Conservation (phyloP, 441 rosid genomes). For the Raphanus hybrid region DNA sequence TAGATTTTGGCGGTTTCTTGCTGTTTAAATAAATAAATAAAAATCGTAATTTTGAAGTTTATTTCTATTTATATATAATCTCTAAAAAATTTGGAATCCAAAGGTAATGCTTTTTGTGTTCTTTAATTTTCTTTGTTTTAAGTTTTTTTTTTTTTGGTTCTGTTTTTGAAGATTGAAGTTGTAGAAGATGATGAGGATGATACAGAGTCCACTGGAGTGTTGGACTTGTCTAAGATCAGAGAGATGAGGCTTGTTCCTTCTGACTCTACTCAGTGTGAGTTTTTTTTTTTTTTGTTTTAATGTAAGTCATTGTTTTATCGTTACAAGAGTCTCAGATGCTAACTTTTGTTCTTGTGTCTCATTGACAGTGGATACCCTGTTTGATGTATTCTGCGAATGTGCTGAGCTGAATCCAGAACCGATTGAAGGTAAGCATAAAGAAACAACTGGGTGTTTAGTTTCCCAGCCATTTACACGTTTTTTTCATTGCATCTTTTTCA, state of each 20-base stretch:
- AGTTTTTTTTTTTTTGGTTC: neutral
- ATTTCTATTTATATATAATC: too few species aligned
- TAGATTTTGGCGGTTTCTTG: too few species aligned
- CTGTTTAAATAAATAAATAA: too few species aligned
- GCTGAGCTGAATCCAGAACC: conserved; percentile 97
- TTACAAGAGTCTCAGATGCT: neutral
- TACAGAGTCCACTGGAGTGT: conserved; percentile 52
- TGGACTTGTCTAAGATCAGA: conserved; percentile 66
- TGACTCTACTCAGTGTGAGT: conserved; percentile 71
- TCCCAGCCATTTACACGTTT: conserved; percentile 4
- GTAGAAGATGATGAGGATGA: conserved; percentile 64
- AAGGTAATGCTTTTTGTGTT: too few species aligned
- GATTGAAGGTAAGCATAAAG: conserved; percentile 54
- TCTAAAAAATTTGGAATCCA: too few species aligned
- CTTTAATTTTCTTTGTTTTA: too few species aligned
- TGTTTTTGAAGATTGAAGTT: conserved; percentile 68
- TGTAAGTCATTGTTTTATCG: conserved; percentile 2
- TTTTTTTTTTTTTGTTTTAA: neutral
- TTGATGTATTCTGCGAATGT: conserved; percentile 85
- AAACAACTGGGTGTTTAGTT: neutral
- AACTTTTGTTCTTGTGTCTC: conserved; percentile 13
- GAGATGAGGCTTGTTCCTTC: conserved; percentile 97
- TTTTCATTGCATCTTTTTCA: conserved; percentile 9
- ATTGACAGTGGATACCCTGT: conserved; percentile 75
- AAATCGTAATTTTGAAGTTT: too few species aligned